Conservation (phyloP, 2,329 filamentous ascomycete species). For the Pyrenophora teres region DNA sequence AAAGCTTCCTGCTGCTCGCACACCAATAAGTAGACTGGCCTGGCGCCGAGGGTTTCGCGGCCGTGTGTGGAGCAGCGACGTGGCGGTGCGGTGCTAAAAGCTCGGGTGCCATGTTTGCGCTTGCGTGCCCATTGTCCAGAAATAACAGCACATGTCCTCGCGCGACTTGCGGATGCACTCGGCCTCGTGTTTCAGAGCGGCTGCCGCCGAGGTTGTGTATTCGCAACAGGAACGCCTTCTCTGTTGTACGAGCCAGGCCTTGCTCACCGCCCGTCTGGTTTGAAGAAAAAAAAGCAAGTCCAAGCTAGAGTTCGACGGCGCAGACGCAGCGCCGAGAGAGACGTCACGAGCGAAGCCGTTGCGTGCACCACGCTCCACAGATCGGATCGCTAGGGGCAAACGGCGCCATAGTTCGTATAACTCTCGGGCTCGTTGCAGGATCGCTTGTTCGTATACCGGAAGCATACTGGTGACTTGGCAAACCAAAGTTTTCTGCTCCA, state of each 20-base stretch:
- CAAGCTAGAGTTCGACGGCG: slow-evolving; percentile 8
- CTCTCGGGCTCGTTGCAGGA: slow-evolving; percentile 8
- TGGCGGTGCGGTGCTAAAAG: slow-evolving; percentile 11
- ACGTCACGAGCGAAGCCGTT: slow-evolving; percentile 19
- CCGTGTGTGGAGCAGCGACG: slow-evolving; percentile 2
- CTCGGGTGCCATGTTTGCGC: slow-evolving; percentile 4
- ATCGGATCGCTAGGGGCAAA: slow-evolving; percentile 18
- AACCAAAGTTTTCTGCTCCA: background rate
- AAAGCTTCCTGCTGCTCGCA: slow-evolving; percentile 3
- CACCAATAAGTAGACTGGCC: background rate
- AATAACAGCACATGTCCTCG: background rate
- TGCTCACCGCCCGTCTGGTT: slow-evolving; percentile 2
- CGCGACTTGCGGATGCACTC: background rate
- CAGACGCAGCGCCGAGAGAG: slow-evolving; percentile 5
- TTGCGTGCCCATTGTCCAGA: background rate
- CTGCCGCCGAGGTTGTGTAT: background rate
- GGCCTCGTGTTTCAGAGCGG: background rate
- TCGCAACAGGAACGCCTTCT: background rate
- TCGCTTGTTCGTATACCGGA: slow-evolving; percentile 12
- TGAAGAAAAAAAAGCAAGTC: slow-evolving; percentile 1
- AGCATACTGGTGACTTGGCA: slow-evolving; percentile 2
- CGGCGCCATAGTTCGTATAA: slow-evolving; percentile 16
- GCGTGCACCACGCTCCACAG: slow-evolving; percentile 21
- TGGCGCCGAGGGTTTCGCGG: slow-evolving; percentile 4
- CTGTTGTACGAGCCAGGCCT: background rate